Conservation (phyloP, 257 asterid species). For the Solanum corneliomulleri region DNA sequence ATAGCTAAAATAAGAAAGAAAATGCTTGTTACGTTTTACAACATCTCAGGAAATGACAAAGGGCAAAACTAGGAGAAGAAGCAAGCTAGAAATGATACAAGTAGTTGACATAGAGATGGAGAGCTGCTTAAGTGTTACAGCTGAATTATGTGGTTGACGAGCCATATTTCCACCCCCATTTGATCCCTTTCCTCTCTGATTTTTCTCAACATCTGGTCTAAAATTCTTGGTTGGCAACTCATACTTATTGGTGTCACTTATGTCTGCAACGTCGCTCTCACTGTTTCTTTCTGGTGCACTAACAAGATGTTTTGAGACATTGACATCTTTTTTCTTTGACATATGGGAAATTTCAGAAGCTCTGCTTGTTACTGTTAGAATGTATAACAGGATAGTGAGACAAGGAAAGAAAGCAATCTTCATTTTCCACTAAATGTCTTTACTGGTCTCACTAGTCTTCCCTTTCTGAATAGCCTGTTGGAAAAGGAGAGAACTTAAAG, state of each 20-base stretch:
- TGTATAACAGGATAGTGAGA: slow-evolving; percentile 13
- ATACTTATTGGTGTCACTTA: not conserved
- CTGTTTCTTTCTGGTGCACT: slow-evolving; percentile 5
- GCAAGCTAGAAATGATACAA: slow-evolving; percentile 12
- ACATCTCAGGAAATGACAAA: not conserved
- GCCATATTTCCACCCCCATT: slow-evolving; percentile 34
- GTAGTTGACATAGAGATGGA: not conserved
- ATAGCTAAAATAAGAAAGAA: not conserved
- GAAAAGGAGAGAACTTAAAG: not conserved
- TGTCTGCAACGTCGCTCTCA: slow-evolving; percentile 7
- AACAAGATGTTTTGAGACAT: not conserved
- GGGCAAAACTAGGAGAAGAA: slow-evolving; percentile 2
- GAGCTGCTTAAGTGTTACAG: not conserved
- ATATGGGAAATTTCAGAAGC: slow-evolving; percentile 12
- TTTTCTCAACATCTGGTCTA: slow-evolving; percentile 6
- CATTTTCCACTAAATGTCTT: not conserved
- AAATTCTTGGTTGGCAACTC: not conserved
- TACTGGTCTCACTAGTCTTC: not conserved
- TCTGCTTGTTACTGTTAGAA: slow-evolving; percentile 1
- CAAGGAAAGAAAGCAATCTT: slow-evolving; percentile 10
- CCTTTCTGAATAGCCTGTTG: not conserved
- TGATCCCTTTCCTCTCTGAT: slow-evolving; percentile 25
- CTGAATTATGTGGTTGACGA: slow-evolving; percentile 21
- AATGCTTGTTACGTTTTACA: not conserved
- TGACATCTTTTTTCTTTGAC: not conserved